Evolutionary conservation across 1,284 basidiomycete species (phyloP), one percentile per base, ranked within the genome.

Genomic region (Ustilago nuda): DNA sequence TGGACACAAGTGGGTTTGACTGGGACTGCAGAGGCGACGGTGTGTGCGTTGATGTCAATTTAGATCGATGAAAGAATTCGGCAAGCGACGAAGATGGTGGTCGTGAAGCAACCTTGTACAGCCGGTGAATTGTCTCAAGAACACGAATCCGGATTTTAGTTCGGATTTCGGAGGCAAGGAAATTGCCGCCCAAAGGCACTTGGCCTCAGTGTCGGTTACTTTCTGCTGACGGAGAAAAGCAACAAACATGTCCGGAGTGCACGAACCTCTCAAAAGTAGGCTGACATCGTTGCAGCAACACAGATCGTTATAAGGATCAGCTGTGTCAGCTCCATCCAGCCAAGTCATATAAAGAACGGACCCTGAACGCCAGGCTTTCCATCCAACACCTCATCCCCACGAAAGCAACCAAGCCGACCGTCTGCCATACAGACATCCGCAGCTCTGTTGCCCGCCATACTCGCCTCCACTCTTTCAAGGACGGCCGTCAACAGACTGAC

Each of bases 401-500:
- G n/a, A 45, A n/a, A 45, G 43, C 43, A 32, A 50, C n/a, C 30
- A 30, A 27, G 48, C 27, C 30, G 48, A 33, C 48, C 32, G 48
- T 50, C 48, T 50, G 48, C 45, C 11, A 51, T 8, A n/a, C 57
- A 27, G n/a, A 35, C 57, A 51, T 59, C 57, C 46, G 43, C 43
- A n/a, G 23, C 45, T 53, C 17, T 37, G 7, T 13, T 19, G 58
- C 50, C 58, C 58, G 32, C 15, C 58, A 60, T 60, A 50, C 48
- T 60, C 50, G 50, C 58, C 6, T 36, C 9, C n/a, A 19, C 58
- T 13, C n/a, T 53, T 17, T 27, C 39, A 13, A 52, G 58, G 17
- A 60, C 58, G 19, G 50, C 58, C 36, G 45, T 60, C 58, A 13
- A 35, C 1, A 60, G 45, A 36, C 58, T 37, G 58, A 50, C 50